Percentiles rank a stretch among this genome's conserved stretches.
phyloP scores from a whole-genome alignment of 768 basidiomycete genomes.

The Cubamyces lactineus region DNA sequence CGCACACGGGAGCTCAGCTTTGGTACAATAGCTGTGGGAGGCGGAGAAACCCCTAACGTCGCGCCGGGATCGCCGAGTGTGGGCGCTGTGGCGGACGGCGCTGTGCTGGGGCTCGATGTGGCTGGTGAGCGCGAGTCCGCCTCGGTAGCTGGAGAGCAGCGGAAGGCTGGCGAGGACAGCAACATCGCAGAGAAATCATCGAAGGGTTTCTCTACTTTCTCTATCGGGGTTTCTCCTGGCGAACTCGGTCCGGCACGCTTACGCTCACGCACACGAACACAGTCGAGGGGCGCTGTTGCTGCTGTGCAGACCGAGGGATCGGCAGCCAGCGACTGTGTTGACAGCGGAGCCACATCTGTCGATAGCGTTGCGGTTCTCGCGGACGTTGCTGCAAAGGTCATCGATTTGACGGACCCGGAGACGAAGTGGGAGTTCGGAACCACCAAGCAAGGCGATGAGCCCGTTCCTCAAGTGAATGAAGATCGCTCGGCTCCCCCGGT shows the following conservation, averaged over 20 bases:
- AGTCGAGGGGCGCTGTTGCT: conserved; percentile 28
- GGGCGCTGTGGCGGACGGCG: conserved; percentile 7
- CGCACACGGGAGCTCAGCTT: conserved; percentile 47
- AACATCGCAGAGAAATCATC: conserved; percentile 25
- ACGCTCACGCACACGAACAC: conserved; percentile 36
- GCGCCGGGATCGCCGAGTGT: conserved; percentile 8
- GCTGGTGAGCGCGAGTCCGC: not conserved
- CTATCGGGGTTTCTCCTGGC: conserved; percentile 48
- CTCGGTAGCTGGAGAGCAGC: not conserved
- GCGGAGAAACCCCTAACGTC: conserved; percentile 24
- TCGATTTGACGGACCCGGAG: conserved; percentile 39
- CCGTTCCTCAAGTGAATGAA: not conserved
- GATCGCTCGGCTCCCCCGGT: not conserved
- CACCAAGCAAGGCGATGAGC: conserved; percentile 31
- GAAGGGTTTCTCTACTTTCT: conserved; percentile 43
- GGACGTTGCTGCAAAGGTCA: conserved; percentile 28
- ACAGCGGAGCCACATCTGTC: conserved; percentile 1
- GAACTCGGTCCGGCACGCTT: conserved; percentile 37
- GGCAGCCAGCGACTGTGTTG: not conserved
- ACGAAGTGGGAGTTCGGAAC: conserved; percentile 65
- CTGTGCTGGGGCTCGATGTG: conserved; percentile 18
- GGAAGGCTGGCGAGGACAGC: conserved; percentile 8
- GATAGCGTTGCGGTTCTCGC: conserved; percentile 6
- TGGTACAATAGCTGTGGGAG: conserved; percentile 48
- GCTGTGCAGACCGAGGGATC: conserved; percentile 8